Evolutionary conservation across 2,329 filamentous ascomycete species (phyloP), one percentile per base, ranked within the genome.

Genomic region (Microsporum canis): DNA sequence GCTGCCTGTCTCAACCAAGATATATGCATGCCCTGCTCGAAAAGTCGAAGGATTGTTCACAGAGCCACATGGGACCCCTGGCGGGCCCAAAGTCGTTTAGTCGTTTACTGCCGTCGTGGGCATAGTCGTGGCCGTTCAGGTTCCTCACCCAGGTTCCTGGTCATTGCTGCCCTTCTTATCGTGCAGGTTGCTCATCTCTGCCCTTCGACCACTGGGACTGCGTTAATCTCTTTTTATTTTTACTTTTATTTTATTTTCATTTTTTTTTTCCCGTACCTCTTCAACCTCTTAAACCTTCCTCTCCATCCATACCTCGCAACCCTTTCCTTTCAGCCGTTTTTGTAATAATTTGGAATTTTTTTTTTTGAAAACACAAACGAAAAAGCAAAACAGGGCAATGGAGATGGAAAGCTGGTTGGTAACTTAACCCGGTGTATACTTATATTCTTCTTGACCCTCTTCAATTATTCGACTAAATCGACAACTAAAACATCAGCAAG

Each of bases 321-420:
- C 49, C 49, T 53, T 53, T 34, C 49, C 49, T 8, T 34, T 34
- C 49, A 12, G 49, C 49, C 49, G 27, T 53, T 53, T 53, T 53
- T 53, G 49, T 53, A 53, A 53, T 31, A 29, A 53, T 53, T 53
- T 53, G 49, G 49, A 53, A 53, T 53, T 31, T 53, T 43, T 53
- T 43, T 23, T 43, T 43, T 43, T 43, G 39, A 43, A 43, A 43
- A 43, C n/a, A 43, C 3, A 53, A 53, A 53, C 6, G 27, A 34
- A 33, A 53, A 34, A 53, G 31, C 27, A 53, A 34, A 53, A 53
- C 27, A 53, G 49, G 12, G 43, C 43, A 47, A 53, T 23, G 23
- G 27, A 51, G 17, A 27, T 12, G 49, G 12, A 33, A 53, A 53
- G 12, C 31, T 53, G 31, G 31, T 53, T 33, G 49, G 49, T 53